Base-by-base conservation (phyloP, 2,329 filamentous ascomycete species). In the Fusarium goolgardi region DNA sequence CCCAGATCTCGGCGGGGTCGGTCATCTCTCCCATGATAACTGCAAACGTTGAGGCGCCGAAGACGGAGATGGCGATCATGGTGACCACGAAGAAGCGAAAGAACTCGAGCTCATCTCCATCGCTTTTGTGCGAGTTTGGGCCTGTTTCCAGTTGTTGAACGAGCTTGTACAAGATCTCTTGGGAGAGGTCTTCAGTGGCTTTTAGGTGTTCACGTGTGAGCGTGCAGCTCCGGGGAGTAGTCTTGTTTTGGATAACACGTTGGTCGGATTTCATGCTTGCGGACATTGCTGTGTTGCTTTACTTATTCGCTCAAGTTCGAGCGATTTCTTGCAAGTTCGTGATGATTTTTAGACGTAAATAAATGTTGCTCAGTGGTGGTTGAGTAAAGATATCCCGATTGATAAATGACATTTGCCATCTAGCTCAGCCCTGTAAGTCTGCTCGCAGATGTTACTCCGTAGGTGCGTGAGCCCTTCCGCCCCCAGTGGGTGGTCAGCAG, bases 11-110 rank as follows among this genome's bases (percentile, higher is more conserved):
- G 5, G 57, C 50, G 5, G 50, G 50, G 50, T 53, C 50, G 5
- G 50, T 32, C 50, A 53, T 53, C n/a, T 53, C 50, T 12, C 50
- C 50, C 37, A 53, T 34, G 1, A 53, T 53, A 5, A 53, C 50
- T 43, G 50, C 27, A 27, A 53, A 53, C 0, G 50, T 43, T 25
- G 50, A 53, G 1, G 50, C 50, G 27, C 50, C 50, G 8, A 53
- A 53, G 16, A 53, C 50, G 5, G 50, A 53, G 7, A 53, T 53
- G 50, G 50, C 50, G 11, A 53, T 53, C 50, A 53, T 53, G 12
- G 50, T 53, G 11, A 53, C 50, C 0, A 53, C 50, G 29, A 53
- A 53, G 2, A 53, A 53, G 20, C 50, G 50, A 11, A 53, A 53
- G 12, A 53, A 53, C 5, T 53, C 50, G 12, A 53, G 37, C 6